Evolutionary conservation across 805 yeast species (phyloP).

Genomic region (Kazachstania viticola): DNA sequence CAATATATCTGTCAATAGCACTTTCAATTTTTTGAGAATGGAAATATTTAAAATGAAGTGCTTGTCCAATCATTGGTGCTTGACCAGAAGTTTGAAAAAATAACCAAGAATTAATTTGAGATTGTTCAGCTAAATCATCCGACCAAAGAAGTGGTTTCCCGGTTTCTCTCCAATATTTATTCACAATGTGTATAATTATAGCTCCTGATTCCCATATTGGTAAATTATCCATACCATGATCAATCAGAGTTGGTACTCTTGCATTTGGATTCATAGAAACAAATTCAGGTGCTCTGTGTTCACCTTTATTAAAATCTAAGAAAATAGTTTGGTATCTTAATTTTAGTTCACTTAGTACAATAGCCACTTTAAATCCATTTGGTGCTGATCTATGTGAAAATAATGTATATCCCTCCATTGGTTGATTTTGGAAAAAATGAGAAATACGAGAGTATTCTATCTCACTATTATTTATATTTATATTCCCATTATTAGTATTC

Average conservation of each 20-base stretch:
- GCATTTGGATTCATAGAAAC: conserved; percentile 94
- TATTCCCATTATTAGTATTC: not conserved
- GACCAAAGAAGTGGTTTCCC: conserved; percentile 69
- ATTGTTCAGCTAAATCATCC: conserved; percentile 62
- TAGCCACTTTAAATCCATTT: conserved; percentile 92
- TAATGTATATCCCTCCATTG: conserved; percentile 71
- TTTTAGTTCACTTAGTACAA: conserved; percentile 73
- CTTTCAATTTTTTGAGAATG: conserved; percentile 77
- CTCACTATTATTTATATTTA: conserved; percentile 1
- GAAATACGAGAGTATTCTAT: conserved; percentile 47
- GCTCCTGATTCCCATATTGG: conserved; percentile 95
- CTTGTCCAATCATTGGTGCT: conserved; percentile 98
- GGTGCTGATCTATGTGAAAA: conserved; percentile 86
- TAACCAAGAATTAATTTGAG: conserved; percentile 79
- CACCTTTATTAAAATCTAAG: conserved; percentile 78
- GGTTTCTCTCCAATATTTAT: conserved; percentile 48
- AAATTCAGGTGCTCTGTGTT: conserved; percentile 88
- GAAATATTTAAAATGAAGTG: conserved; percentile 84
- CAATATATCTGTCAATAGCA: conserved; percentile 83
- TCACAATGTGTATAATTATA: conserved; percentile 70
- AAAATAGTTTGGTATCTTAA: conserved; percentile 70
- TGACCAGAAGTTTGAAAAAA: conserved; percentile 95
- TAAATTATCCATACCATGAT: conserved; percentile 69
- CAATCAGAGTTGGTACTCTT: conserved; percentile 87
- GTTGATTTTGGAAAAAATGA: conserved; percentile 63